phyloP scores from a whole-genome alignment of 2,329 filamentous ascomycete genomes.

The Cladophialophora chaetospira region DNA sequence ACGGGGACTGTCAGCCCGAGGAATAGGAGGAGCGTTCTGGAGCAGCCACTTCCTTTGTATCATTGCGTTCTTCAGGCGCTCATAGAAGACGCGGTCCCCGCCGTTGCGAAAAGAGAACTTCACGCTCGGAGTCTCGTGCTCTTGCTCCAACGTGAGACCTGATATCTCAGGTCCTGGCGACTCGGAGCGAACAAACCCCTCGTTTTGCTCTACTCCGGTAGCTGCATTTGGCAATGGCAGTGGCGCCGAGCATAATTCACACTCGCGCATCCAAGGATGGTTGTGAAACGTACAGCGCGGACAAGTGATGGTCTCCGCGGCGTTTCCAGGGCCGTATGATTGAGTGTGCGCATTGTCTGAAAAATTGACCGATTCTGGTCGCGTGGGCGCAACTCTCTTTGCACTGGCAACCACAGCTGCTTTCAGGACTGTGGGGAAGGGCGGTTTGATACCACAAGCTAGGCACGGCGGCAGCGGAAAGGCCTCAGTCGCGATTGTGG shows the following conservation, averaged over 20 bases:
- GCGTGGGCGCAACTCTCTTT: constrained; percentile 42
- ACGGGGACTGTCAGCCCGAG: constrained; percentile 56
- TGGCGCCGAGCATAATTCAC: constrained; percentile 87
- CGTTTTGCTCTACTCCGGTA: constrained; percentile 52
- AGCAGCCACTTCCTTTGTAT: constrained; percentile 95
- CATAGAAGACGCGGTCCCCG: constrained; percentile 86
- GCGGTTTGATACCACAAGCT: constrained; percentile 91
- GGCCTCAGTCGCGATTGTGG: constrained; percentile 73
- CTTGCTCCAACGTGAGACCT: constrained; percentile 48
- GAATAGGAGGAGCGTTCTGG: constrained; percentile 83
- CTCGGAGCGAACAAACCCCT: constrained; percentile 57
- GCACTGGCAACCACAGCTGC: constrained; percentile 75
- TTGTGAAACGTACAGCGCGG: constrained; percentile 93
- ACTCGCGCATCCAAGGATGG: constrained; percentile 79
- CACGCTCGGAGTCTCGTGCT: constrained; percentile 71
- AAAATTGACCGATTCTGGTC: constrained; percentile 1
- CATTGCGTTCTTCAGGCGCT: constrained; percentile 82
- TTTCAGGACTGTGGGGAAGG: constrained; percentile 78
- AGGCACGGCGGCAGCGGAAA: constrained; percentile 84
- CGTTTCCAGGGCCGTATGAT: constrained; percentile 10
- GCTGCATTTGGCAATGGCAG: constrained; percentile 48
- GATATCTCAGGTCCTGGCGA: constrained; percentile 75
- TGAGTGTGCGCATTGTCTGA: neutral
- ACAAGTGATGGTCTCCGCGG: constrained; percentile 53
- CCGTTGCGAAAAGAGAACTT: constrained; percentile 83